A percentile compares a stretch with the other conserved stretches of the same genome.
Conservation (phyloP, 768 basidiomycete species). For the Mycena vulgaris region DNA sequence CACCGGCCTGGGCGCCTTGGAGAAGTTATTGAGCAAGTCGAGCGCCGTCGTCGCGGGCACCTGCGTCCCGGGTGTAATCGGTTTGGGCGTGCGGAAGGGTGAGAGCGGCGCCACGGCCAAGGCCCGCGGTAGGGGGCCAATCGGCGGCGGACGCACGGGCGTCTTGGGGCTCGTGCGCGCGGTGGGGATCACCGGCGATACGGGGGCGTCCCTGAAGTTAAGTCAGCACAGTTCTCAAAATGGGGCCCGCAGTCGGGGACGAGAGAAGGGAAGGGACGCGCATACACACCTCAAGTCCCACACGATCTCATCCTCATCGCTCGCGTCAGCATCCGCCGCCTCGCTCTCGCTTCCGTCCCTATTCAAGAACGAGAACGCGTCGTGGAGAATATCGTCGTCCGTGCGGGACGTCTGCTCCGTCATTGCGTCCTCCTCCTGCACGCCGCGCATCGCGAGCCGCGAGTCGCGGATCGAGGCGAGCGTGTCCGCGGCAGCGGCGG, state of each 20-base stretch:
- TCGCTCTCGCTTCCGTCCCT: conserved; percentile 58
- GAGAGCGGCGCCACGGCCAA: conserved; percentile 11
- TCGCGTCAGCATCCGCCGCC: conserved; percentile 49
- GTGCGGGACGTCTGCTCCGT: conserved; percentile 80
- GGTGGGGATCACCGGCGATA: conserved; percentile 27
- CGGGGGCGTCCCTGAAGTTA: conserved; percentile 20
- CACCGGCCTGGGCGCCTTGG: conserved; percentile 13
- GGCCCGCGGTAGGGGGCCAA: conserved; percentile 2
- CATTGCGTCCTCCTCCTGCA: conserved; percentile 70
- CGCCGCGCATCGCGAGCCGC: conserved; percentile 40
- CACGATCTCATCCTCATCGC: conserved; percentile 79
- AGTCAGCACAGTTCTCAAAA: not conserved
- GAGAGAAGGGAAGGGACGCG: not conserved
- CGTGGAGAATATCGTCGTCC: conserved; percentile 87
- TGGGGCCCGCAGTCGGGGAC: no score
- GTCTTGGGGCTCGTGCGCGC: conserved; percentile 36
- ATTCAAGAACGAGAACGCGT: conserved; percentile 69
- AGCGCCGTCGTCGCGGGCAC: conserved; percentile 38
- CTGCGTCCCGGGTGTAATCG: conserved; percentile 32
- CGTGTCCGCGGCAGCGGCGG: conserved; percentile 40
- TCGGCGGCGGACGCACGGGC: conserved; percentile 30
- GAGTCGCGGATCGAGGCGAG: conserved; percentile 46
- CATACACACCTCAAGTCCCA: conserved; percentile 73
- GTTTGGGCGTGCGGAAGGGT: conserved; percentile 26
- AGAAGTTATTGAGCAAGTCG: conserved; percentile 34